Conservation (phyloP, 2,329 filamentous ascomycete genomes). For the Diaporthe vexans region DNA sequence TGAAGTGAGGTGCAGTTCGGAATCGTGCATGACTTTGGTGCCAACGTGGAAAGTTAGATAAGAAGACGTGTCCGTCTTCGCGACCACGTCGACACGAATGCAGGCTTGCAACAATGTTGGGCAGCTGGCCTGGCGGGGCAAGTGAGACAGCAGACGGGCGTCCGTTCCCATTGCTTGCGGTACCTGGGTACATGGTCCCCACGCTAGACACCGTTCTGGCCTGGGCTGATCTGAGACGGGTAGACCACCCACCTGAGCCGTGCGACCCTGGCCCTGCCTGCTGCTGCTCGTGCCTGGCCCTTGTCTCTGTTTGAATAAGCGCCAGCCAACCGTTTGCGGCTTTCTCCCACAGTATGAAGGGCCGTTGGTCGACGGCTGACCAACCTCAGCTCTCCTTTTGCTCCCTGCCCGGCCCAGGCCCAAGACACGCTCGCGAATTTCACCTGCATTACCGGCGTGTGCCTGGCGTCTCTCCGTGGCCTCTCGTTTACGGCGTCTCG, state of each 20-base stretch:
- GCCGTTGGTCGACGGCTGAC: conserved; percentile 22
- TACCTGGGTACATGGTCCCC: not conserved
- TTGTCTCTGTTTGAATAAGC: conserved; percentile 39
- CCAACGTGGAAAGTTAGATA: conserved; percentile 22
- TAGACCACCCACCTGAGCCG: conserved; percentile 17
- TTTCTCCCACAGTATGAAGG: not conserved
- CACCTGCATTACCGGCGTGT: conserved; percentile 5
- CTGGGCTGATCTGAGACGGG: conserved; percentile 26
- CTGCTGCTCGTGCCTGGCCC: conserved; percentile 18
- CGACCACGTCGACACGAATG: conserved; percentile 8
- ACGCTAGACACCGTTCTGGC: conserved; percentile 3
- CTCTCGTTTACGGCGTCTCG: conserved; percentile 40
- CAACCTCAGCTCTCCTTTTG: conserved; percentile 31
- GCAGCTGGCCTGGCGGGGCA: not conserved
- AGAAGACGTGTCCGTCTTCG: not conserved
- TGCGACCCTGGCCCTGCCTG: conserved; percentile 14
- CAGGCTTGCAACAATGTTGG: not conserved
- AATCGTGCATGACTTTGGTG: conserved; percentile 32
- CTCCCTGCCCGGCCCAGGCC: conserved; percentile 15
- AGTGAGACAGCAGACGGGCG: conserved; percentile 14
- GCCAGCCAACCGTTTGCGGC: conserved; percentile 38
- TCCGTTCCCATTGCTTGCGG: too few relatives aligned
- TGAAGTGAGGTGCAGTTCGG: conserved; percentile 14
- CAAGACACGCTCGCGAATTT: conserved; percentile 20
- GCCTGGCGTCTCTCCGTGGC: conserved; percentile 40